phyloP scores from a whole-genome alignment of 2,329 filamentous ascomycete species.

The Ophiostoma montium region DNA sequence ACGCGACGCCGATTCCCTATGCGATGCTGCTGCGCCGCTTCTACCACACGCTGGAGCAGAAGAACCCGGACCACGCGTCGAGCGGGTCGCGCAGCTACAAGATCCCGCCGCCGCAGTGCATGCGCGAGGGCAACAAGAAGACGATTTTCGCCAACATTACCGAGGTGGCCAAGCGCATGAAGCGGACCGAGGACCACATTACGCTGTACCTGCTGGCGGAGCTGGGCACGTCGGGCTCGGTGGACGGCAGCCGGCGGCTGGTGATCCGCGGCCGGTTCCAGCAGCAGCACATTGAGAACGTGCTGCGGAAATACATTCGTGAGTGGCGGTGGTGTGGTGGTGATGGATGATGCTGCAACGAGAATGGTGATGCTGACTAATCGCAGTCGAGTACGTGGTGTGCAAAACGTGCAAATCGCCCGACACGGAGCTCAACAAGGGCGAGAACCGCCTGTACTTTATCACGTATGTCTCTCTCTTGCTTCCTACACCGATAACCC shows the following conservation, averaged over 20 bases:
- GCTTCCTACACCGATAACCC: background rate
- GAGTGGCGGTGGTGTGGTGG: too few species aligned
- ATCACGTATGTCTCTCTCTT: constrained; percentile 42
- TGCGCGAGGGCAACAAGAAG: constrained; percentile 99
- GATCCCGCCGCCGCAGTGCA: constrained; percentile 95
- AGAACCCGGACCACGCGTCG: constrained; percentile 90
- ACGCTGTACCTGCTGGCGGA: constrained; percentile 95
- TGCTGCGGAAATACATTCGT: constrained; percentile 82
- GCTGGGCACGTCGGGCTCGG: constrained; percentile 90
- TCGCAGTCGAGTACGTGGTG: constrained; percentile 76
- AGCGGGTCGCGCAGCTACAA: constrained; percentile 92
- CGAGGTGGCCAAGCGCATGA: constrained; percentile 99
- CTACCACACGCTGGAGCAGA: constrained; percentile 85
- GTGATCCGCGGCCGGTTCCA: constrained; percentile 97
- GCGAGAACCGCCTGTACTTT: constrained; percentile 98
- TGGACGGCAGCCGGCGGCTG: constrained; percentile 80
- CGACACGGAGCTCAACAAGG: constrained; percentile 94
- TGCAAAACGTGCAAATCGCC: constrained; percentile 97
- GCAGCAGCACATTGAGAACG: constrained; percentile 98
- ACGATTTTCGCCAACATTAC: constrained; percentile 98
- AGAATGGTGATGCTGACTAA: constrained; percentile 29
- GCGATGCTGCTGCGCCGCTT: constrained; percentile 76
- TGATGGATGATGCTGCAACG: too few species aligned
- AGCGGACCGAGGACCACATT: constrained; percentile 94
- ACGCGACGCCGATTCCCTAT: constrained; percentile 67